Conservation (phyloP, 139 green algal species). For the Tetradesmus lagerheimii region DNA sequence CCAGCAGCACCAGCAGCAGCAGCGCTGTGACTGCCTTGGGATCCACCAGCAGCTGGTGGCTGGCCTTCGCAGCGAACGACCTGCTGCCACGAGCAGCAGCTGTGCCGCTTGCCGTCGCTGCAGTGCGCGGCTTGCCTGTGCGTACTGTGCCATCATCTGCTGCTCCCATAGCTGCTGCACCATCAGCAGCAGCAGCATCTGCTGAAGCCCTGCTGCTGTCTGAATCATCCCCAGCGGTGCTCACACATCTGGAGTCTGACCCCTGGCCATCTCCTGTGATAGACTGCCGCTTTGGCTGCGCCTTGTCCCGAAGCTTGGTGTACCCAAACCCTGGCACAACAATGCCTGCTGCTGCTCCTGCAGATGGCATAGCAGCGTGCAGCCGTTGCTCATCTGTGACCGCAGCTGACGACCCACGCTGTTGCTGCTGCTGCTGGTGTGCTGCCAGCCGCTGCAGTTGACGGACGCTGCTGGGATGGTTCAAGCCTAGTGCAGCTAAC, state of each 20-base stretch:
- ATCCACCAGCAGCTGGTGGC: not conserved
- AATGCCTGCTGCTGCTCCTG: not conserved
- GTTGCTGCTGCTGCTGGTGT: not conserved
- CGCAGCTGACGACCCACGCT: not conserved
- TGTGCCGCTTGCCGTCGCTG: not conserved
- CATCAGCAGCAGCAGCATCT: no score
- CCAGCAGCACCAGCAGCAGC: constrained; percentile 20
- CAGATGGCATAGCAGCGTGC: not conserved
- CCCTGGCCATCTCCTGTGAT: not conserved
- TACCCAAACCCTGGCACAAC: not conserved
- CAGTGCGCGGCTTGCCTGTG: not conserved
- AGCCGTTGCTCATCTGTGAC: not conserved
- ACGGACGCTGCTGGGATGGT: not conserved
- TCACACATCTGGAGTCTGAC: not conserved
- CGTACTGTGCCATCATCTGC: not conserved
- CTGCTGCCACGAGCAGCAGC: not conserved
- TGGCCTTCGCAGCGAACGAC: no score
- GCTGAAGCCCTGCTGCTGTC: not conserved
- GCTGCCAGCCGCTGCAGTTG: not conserved
- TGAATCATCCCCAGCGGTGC: not conserved
- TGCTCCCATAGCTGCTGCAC: not conserved
- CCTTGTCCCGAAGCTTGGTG: not conserved
- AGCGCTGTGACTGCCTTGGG: not conserved
- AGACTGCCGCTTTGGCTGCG: not conserved
- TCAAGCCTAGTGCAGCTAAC: not conserved